These are phyloP conservation scores for Teunomyces lycoperdinae DNA, from an alignment of 805 yeast genomes.

Conservation along the genomic window DNA sequence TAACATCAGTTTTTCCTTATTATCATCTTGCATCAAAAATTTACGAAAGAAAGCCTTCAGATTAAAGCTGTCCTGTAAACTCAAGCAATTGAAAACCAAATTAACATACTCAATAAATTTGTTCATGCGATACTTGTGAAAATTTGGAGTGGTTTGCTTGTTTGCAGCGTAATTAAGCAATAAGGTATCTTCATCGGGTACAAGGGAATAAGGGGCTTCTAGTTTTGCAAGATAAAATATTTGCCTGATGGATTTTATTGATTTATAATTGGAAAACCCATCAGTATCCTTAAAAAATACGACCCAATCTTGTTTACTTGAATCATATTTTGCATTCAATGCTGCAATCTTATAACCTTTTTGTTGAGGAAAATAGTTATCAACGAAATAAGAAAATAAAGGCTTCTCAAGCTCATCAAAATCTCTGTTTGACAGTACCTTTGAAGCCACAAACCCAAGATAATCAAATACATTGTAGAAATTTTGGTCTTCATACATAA, in stretches of 20 bases:
- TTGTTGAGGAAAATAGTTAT: conserved; percentile 18
- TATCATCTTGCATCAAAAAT: conserved; percentile 14
- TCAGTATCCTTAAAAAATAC: conserved; percentile 18
- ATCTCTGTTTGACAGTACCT: conserved; percentile 14
- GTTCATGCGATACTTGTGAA: conserved; percentile 47
- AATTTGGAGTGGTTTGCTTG: conserved; percentile 19
- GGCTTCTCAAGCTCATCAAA: conserved; percentile 23
- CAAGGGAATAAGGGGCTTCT: conserved; percentile 32
- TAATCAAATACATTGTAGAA: conserved; percentile 38
- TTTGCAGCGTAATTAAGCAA: conserved; percentile 25
- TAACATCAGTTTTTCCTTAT: conserved; percentile 26
- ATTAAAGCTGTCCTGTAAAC: conserved; percentile 26
- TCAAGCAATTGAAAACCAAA: conserved; percentile 35
- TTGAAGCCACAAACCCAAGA: conserved; percentile 31
- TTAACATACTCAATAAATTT: conserved; percentile 49
- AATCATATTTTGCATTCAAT: conserved; percentile 35
- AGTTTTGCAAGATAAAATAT: conserved; percentile 24
- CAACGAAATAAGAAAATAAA: conserved; percentile 19
- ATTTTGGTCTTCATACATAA: conserved; percentile 32
- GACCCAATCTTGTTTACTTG: conserved; percentile 30
- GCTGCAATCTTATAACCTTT: conserved; percentile 19
- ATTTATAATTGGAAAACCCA: conserved; percentile 12
- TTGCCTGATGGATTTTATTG: conserved; percentile 20
- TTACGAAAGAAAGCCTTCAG: conserved; percentile 6
- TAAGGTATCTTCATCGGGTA: conserved; percentile 16